Evolutionary conservation across 1,284 basidiomycete genomes (phyloP).

Genomic region (Leccinum angustisporum): DNA sequence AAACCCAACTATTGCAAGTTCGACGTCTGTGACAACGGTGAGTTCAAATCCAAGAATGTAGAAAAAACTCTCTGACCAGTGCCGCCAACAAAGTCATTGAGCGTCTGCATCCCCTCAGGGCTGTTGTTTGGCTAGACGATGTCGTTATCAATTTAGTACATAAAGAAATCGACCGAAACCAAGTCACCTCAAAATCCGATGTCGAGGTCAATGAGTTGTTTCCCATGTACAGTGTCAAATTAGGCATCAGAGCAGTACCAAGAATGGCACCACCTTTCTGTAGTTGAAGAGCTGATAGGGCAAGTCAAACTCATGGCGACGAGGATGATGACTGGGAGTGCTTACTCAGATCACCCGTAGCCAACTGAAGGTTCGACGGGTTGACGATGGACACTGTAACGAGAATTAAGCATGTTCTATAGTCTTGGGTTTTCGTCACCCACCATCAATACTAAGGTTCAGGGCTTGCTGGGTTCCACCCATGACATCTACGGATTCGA

Average conservation of each 20-base stretch:
- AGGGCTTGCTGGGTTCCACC: constrained; percentile 69
- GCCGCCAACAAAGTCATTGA: constrained; percentile 71
- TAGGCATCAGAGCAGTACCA: constrained; percentile 61
- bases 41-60: not conserved
- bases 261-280: constrained; percentile 49
- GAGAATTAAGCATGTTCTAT: not conserved
- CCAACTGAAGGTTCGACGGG: constrained; percentile 68
- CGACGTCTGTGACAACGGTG: constrained; percentile 42
- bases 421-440: constrained; percentile 4
- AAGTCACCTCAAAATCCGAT: constrained; percentile 48
- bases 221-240: constrained; percentile 57
- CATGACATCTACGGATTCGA: constrained; percentile 66
- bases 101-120: constrained; percentile 60
- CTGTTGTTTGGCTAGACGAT: constrained; percentile 56
- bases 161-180: not conserved
- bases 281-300: constrained; percentile 51
- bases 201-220: constrained; percentile 53
- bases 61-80: constrained; percentile 38
- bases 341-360: constrained; percentile 60
- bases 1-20: constrained; percentile 56
- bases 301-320: not conserved
- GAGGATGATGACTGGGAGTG: constrained; percentile 2
- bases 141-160: constrained; percentile 5
- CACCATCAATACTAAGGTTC: constrained; percentile 58
- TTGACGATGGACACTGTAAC: constrained; percentile 62